Base-by-base conservation (phyloP, 163 green algal genomes). In the Scenedesmus sp. region DNA sequence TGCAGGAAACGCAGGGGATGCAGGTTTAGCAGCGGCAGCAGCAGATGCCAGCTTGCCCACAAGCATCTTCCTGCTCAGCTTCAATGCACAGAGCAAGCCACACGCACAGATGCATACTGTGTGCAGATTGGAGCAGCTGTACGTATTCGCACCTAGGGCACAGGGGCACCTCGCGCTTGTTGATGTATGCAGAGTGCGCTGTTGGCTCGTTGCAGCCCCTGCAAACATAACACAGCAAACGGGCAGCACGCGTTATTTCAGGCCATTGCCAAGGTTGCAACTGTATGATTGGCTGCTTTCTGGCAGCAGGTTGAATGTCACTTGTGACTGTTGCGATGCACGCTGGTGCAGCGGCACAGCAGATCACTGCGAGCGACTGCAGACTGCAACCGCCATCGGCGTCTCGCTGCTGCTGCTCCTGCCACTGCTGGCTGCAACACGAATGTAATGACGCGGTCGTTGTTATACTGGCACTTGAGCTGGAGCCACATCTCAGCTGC, bases 151-250 rank as follows among this genome's bases (percentile, higher is more conserved):
- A 92, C 88, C 90, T 85, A 4, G 90, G 84, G 74, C 90, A 93
- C 15, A 93, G 84, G 0, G 90, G 90, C n/a, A 93, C 90, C 13
- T 93, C 84, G 0, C 90, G 60, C 52, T 67, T 86, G 84, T 23
- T 73, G 67, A 93, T 93, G 73, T 60, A 83, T 0, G 67, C 26
- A 15, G 70, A 62, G 70, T 93, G 90, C 2, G 90, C 90, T 3
- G 90, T 93, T 6, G 90, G 90, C 85, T 93, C 85, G 66, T 88
- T 91, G 85, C 90, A 93, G 64, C 90, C 90, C 74, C 90, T 91
- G 88, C 88, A 82, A 26, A 52, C 12, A 3, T 4, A 52, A 46
- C 74, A 82, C 74, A 82, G 7, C 12, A 46, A 8, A 20, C 70
- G 20, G 26, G 26, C 74, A 82, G 18, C 3, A 23, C 3, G 9